Evolutionary conservation across 768 basidiomycete genomes (phyloP).

Genomic region (Mycena olivaceomarginata): DNA sequence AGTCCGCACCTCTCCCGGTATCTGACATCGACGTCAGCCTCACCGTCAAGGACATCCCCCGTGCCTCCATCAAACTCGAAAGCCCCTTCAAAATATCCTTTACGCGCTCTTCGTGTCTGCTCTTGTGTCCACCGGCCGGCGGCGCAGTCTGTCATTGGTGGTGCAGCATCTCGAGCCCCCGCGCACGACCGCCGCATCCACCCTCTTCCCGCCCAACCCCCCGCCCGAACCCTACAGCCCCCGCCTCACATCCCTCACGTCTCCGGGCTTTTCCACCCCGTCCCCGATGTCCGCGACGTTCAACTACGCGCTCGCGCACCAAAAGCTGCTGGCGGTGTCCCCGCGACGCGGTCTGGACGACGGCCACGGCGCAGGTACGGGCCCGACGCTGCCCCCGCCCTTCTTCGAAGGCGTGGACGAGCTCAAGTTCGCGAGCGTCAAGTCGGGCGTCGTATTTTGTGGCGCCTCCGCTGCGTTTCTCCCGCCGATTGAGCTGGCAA

Average conservation of each 20-base stretch:
- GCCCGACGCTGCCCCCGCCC: slow-evolving; percentile 63
- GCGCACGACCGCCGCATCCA: slow-evolving; percentile 46
- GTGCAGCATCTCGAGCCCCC: slow-evolving; percentile 80
- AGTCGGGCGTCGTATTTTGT: slow-evolving; percentile 63
- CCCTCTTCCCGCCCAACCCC: slow-evolving; percentile 31
- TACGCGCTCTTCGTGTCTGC: slow-evolving; percentile 72
- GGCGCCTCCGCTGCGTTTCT: slow-evolving; percentile 73
- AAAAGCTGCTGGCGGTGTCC: slow-evolving; percentile 68
- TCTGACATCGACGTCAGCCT: slow-evolving; percentile 76
- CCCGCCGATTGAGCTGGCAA: slow-evolving; percentile 62
- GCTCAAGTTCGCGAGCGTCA: slow-evolving; percentile 47
- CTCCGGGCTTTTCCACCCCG: slow-evolving; percentile 75
- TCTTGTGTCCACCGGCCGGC: slow-evolving; percentile 58
- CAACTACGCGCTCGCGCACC: slow-evolving; percentile 71
- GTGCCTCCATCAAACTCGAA: slow-evolving; percentile 66
- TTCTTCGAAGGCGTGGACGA: slow-evolving; percentile 66
- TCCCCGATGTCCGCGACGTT: slow-evolving; percentile 68
- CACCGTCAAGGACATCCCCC: slow-evolving; percentile 69
- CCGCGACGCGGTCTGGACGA: slow-evolving; percentile 53
- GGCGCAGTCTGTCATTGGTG: slow-evolving; percentile 70
- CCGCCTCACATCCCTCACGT: slow-evolving; percentile 63
- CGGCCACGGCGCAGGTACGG: slow-evolving; percentile 37
- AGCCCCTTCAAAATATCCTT: slow-evolving; percentile 77
- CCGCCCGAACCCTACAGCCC: slow-evolving; percentile 55
- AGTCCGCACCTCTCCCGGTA: slow-evolving; percentile 41